Conservation (phyloP, 2,329 filamentous ascomycete genomes). For the Cladorrhinum sp. region DNA sequence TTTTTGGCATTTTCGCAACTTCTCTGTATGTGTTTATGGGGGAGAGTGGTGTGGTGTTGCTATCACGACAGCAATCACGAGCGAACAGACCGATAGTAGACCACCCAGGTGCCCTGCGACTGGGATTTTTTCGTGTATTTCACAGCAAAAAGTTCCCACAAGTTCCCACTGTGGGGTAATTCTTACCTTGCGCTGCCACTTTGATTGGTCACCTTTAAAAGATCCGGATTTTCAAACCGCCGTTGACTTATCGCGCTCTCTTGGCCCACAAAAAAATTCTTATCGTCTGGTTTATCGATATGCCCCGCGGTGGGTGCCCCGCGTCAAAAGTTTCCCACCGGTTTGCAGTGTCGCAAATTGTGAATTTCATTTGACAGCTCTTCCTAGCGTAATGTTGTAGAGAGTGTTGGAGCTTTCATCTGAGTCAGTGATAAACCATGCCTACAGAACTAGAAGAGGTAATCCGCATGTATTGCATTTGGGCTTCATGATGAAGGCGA, state of each 20-base stretch:
- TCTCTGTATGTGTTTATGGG: background rate
- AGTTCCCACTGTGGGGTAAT: constrained; percentile 22
- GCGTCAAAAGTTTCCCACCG: constrained; percentile 7
- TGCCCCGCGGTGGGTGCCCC: constrained; percentile 25
- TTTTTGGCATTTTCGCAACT: constrained; percentile 71
- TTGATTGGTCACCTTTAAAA: constrained; percentile 14
- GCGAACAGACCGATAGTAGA: background rate
- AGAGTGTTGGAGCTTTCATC: background rate
- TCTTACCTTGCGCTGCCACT: constrained; percentile 11
- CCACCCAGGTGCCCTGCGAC: background rate
- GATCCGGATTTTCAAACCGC: constrained; percentile 20
- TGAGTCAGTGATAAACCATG: constrained; percentile 46
- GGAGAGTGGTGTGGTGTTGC: background rate
- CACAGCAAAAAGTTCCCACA: constrained; percentile 24
- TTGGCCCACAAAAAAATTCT: constrained; percentile 2
- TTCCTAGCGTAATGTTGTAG: background rate
- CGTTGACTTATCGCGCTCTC: constrained; percentile 10
- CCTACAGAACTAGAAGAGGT: constrained; percentile 76
- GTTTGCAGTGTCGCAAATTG: background rate
- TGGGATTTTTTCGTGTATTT: constrained; percentile 24
- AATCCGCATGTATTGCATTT: constrained; percentile 18
- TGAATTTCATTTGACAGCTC: background rate
- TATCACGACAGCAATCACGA: background rate
- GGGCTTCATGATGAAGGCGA: background rate
- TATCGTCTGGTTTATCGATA: constrained; percentile 11